Conservation (phyloP, 768 basidiomycete genomes). For the Kwoniella bestiolae region DNA sequence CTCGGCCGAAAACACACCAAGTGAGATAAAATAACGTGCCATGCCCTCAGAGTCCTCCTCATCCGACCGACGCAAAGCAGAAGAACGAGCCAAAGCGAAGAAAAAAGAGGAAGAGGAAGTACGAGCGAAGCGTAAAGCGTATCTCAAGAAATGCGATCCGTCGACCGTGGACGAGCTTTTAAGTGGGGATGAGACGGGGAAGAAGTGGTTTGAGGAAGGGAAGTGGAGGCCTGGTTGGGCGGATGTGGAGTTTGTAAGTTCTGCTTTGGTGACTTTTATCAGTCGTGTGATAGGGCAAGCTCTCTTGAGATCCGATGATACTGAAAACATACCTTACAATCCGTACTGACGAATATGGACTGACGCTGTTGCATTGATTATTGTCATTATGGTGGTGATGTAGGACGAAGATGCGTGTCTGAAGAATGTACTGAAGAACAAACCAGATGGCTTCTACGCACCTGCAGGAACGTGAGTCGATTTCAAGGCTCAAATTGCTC, state of each 20-base stretch:
- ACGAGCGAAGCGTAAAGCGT: conserved; percentile 31
- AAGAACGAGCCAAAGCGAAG: conserved; percentile 15
- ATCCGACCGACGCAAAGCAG: conserved; percentile 3
- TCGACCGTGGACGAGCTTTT: conserved; percentile 39
- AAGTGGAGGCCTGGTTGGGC: conserved; percentile 53
- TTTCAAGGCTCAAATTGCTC: background rate
- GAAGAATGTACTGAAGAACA: conserved; percentile 44
- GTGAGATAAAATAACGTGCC: too few species aligned
- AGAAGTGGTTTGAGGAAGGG: conserved; percentile 36
- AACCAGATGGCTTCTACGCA: conserved; percentile 47
- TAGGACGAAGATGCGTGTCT: conserved; percentile 51
- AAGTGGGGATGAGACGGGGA: conserved; percentile 29
- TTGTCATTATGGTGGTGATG: background rate
- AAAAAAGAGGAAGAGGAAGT: conserved; percentile 30
- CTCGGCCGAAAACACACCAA: background rate
- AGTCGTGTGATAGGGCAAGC: too few species aligned
- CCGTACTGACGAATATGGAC: too few species aligned
- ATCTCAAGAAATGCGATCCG: conserved; percentile 38
- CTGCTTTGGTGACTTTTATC: background rate
- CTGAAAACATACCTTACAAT: background rate
- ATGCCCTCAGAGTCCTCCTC: conserved; percentile 3
- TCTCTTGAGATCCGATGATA: background rate
- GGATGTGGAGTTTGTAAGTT: conserved; percentile 50
- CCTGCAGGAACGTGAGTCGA: conserved; percentile 49
- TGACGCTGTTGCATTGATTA: too few species aligned